Evolutionary conservation across 306 rosid species (phyloP).

Genomic region (Cucurbita argyrosperma): DNA sequence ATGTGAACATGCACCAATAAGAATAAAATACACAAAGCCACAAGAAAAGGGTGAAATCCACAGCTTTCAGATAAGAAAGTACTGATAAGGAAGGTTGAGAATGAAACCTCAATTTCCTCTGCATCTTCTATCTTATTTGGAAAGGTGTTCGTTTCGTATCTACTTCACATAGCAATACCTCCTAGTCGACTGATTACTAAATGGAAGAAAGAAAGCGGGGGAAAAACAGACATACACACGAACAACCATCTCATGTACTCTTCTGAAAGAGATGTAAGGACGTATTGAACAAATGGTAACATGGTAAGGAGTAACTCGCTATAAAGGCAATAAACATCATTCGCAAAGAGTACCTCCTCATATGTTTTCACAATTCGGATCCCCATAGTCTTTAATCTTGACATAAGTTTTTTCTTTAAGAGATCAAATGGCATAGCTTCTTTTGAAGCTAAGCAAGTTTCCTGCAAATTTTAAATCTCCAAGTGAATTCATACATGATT

Average conservation of each 20-base stretch:
- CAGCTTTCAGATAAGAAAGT: not conserved
- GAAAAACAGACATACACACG: not conserved
- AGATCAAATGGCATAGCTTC: slow-evolving; percentile 94
- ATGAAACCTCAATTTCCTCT: not conserved
- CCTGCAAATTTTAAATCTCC: slow-evolving; percentile 36
- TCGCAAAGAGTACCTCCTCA: slow-evolving; percentile 58
- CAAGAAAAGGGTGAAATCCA: not conserved
- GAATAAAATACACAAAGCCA: not conserved
- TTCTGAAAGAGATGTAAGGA: not conserved
- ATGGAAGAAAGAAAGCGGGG: too few relatives aligned
- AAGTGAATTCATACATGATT: slow-evolving; percentile 4
- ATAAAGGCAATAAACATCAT: not conserved
- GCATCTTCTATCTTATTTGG: not conserved
- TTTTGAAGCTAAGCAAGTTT: slow-evolving; percentile 94
- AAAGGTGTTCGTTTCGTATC: not conserved
- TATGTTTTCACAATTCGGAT: slow-evolving; percentile 54
- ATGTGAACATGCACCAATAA: not conserved
- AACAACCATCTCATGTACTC: not conserved
- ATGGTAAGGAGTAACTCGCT: not conserved
- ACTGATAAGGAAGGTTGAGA: not conserved
- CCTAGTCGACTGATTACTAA: not conserved
- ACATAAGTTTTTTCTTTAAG: slow-evolving; percentile 69
- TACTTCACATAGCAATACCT: not conserved
- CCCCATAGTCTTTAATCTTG: slow-evolving; percentile 78
- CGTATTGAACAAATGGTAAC: not conserved